These are phyloP conservation scores for Gynandropsis gynandra DNA, from an alignment of 345 rosid genomes.

Conservation along the genomic window DNA sequence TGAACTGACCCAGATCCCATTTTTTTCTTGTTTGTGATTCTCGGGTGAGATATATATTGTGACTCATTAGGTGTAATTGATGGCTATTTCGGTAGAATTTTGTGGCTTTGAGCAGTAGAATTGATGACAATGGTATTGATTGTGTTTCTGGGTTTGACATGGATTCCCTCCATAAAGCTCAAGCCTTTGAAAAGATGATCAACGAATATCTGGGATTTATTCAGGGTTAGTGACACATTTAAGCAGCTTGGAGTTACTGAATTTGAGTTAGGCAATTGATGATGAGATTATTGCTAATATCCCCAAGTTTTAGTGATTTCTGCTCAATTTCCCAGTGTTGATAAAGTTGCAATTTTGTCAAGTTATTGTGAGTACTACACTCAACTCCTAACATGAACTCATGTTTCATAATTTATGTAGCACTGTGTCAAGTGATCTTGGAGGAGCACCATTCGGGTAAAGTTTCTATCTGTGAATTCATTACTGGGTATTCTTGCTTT, in stretches of 20 bases:
- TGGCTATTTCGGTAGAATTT: not conserved
- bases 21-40: not conserved
- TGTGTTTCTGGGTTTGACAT: not conserved
- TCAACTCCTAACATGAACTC: slow-evolving; percentile 12
- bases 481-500: not conserved
- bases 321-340: not conserved
- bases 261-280: not conserved
- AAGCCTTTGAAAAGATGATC: not conserved
- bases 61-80: not conserved
- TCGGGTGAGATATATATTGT: no score
- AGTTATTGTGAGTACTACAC: not conserved
- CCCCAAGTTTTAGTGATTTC: not conserved
- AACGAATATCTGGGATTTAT: not conserved
- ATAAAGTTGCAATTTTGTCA: slow-evolving; percentile 10
- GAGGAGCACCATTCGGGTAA: slow-evolving; percentile 88
- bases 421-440: slow-evolving; percentile 57
- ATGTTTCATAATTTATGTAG: slow-evolving; percentile 39
- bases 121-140: not conserved
- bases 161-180: slow-evolving; percentile 2
- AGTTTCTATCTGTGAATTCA: not conserved
- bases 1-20: not conserved
- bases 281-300: not conserved
- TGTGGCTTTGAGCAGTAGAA: slow-evolving; percentile 1
- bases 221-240: no score
- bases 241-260: slow-evolving; percentile 1